Base-by-base conservation (phyloP, 805 yeast genomes). In the Wickerhamomyces chaumierensis region DNA sequence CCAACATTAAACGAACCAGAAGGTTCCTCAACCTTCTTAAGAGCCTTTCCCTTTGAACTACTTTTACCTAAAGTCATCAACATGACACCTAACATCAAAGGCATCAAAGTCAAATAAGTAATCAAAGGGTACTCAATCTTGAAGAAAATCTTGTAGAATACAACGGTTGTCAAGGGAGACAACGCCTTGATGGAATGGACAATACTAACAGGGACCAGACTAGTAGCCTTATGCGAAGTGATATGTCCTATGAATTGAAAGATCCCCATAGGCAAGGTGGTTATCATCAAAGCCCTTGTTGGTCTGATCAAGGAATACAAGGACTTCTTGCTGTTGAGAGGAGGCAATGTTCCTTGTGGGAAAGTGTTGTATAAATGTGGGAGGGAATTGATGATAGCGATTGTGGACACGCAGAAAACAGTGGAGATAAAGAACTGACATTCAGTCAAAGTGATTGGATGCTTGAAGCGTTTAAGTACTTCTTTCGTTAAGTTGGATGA, bases 141-240 rank as follows among this genome's bases (percentile, higher is more conserved):
- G 53, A 80, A 81, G 31, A 80, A 39, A 12, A 78, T 43, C 46
- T 82, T 68, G 61, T 87, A 87, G 33, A 84, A 83, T 23, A 75
- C 58, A 12, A 92, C 96, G 0, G 97, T 90, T 36, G 85, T 73
- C 19, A 90, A 66, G 3, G 98, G 98, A 25, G 94, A 80, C 31
- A 90, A 65, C 2, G 96, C 92, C 62, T 92, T 92, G 49, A 90
- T 78, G 8, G 96, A 87, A 58, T 90, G 96, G 17, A 92, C 96
- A 46, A 88, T 63, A 5, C 96, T 83, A n/a, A 92, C 96, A 0
- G 96, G 96, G 37, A 92, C 84, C 43, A 83, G 59, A 2, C 88
- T 73, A 2, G 96, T 87, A n/a, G 97, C 90, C 54, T 83, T 82
- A 56, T 88, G 96, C 7, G 94, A 75, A 13, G 94, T 75, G 44